Evolutionary conservation across 148 eudicot genomes (phyloP), one percentile per base, ranked within the genome.

Genomic region (Selenicereus undatus): DNA sequence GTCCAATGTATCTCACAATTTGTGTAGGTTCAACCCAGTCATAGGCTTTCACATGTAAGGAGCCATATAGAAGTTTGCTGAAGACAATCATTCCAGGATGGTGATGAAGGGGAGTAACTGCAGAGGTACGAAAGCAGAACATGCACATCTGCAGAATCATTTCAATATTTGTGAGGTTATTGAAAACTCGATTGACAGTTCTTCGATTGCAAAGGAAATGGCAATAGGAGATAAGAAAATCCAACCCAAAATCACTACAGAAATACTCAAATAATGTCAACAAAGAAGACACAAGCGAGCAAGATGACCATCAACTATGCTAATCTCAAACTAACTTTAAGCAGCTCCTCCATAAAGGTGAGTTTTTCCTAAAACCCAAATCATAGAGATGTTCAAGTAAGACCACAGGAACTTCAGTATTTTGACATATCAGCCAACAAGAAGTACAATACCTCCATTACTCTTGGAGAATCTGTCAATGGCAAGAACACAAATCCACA

Each of bases 61-160:
- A 95, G 52, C 99, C 99, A 81, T 93, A 95, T n/a, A 95, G 91
- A 80, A 95, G 85, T 88, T 95, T 95, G 92, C 99, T 93, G 82
- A 95, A 87, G 82, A 95, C 98, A 17, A 96, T 93, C 98, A 95
- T 95, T 80, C 86, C 93, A 78, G 99, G 99, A 89, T 95, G 99
- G 75, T 93, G 93, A 84, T 95, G 99, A 66, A 95, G 93, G 71
- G 99, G 99, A 79, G 93, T 95, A 76, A 92, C 98, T 48, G 98
- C 85, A 36, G 99, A 95, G 74, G 97, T 89, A 17, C 97, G 99
- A 83, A 95, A 95, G 83, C 89, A 84, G 80, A 95, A 95, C 79
- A 93, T 88, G 87, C 99, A 95, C 92, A 95, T 95, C 99, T 95
- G 92, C 95, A 90, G 24, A 39, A 68, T 81, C 43, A 85, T 56